Conservation (phyloP, 1,284 basidiomycete species). For the Albatrellus sp. region DNA sequence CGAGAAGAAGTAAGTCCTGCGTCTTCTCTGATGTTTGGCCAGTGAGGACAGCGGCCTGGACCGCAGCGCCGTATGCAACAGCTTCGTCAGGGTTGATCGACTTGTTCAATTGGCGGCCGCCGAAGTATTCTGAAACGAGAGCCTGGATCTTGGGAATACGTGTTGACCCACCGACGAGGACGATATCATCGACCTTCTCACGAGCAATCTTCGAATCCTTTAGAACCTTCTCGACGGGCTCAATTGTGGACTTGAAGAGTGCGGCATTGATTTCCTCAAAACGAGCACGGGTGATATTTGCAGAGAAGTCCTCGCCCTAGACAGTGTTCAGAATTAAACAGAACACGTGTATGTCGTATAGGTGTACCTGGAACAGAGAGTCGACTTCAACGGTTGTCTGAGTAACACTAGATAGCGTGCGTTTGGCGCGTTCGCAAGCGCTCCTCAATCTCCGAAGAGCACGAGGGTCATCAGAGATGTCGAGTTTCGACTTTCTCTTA, state of each 20-base stretch:
- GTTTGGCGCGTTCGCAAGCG: conserved; percentile 99
- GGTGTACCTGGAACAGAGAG: conserved; percentile 83
- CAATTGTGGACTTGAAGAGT: conserved; percentile 93
- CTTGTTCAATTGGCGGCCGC: conserved; percentile 96
- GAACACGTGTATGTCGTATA: neutral
- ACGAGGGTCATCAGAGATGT: conserved; percentile 93
- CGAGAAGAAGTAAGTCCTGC: conserved; percentile 87
- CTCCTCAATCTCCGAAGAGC: conserved; percentile 90
- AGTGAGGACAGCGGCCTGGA: conserved; percentile 93
- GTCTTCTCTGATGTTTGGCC: conserved; percentile 96
- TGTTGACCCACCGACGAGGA: conserved; percentile 98
- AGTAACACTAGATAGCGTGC: conserved; percentile 93
- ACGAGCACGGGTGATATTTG: conserved; percentile 95
- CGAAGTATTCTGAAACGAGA: conserved; percentile 96
- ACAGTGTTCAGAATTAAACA: neutral
- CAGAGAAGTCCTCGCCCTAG: conserved; percentile 86
- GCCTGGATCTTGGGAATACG: conserved; percentile 99
- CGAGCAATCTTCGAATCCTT: conserved; percentile 98
- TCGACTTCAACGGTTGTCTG: conserved; percentile 99
- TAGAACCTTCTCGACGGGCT: conserved; percentile 97
- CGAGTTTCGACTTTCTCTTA: conserved; percentile 94
- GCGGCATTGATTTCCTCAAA: conserved; percentile 98
- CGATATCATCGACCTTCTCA: conserved; percentile 98
- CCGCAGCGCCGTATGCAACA: conserved; percentile 92
- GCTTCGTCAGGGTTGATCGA: conserved; percentile 96